Base-by-base conservation (phyloP, 352 stramenopile genomes). In the Phytopythium ostracodes region DNA sequence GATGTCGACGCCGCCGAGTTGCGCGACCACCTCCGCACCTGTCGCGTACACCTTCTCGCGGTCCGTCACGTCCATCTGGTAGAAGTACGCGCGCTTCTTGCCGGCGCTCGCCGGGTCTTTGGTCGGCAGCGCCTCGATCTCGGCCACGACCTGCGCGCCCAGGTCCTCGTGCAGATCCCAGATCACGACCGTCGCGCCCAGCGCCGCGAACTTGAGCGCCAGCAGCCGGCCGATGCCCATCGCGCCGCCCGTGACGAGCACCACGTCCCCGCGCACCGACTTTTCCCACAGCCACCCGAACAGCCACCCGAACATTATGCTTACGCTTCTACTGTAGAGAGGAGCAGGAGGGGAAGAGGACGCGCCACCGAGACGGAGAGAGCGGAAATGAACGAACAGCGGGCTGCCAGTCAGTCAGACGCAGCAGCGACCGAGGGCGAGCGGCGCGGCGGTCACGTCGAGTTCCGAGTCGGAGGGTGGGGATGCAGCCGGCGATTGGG, bases 181-280 rank as follows among this genome's bases (percentile, higher is more conserved):
- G 36, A 82, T 64, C 29, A 79, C 35, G 11, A 82, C 64, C 24
- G 69, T 27, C 25, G 74, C 71, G 24, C 68, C 74, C 14, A 79
- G 59, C 0, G 57, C 52, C 22, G 71, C 74, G 57, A 82, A 79
- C 6, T 67, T 66, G n/a, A 82, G 71, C 24, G 71, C 63, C 33
- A 82, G 31, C 36, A 82, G 64, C 40, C 74, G 74, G 7, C 74
- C 73, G 29, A 87, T 67, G 4, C 77, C 77, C 75, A 84, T 87
- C 56, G 72, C 77, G 25, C 77, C 77, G 24, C 77, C 77, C 6
- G 77, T 84, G 66, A 87, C 67, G 49, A 87, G 70, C 56, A 87
- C 73, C 27, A 87, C 70, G 24, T 84, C 55, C n/a, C 66, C 74
- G 47, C 71, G 69, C 38, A 86, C 76, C 24, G 74, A 72, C 35